Percentiles rank a stretch among this genome's conserved stretches.
Evolutionary conservation across 192 early-diverging fungal genomes (phyloP).

Genomic region (Coemansia guatemalensis): DNA sequence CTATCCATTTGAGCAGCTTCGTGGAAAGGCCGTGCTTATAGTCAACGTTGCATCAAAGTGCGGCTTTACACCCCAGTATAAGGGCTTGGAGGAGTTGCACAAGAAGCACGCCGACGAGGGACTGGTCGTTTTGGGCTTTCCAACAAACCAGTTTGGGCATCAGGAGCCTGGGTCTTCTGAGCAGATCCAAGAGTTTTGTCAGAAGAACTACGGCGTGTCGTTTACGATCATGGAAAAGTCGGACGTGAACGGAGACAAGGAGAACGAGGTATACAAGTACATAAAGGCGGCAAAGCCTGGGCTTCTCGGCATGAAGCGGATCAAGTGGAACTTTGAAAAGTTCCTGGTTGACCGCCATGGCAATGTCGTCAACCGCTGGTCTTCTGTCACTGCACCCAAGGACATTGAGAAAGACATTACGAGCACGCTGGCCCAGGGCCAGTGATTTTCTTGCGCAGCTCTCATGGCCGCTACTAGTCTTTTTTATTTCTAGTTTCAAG

Average conservation of each 20-base stretch:
- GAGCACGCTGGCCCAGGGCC: constrained; percentile 23
- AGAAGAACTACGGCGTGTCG: constrained; percentile 70
- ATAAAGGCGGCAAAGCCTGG: constrained; percentile 60
- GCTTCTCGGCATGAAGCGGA: constrained; percentile 53
- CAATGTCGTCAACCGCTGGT: constrained; percentile 63
- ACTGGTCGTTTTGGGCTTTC: constrained; percentile 86
- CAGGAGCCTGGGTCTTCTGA: constrained; percentile 62
- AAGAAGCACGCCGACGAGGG: constrained; percentile 66
- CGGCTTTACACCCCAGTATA: constrained; percentile 82
- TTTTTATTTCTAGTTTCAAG: constrained; percentile 2
- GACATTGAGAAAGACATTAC: constrained; percentile 61
- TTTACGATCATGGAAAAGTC: constrained; percentile 91
- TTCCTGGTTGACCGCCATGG: constrained; percentile 72
- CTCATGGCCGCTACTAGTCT: constrained; percentile 2
- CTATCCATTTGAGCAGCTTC: constrained; percentile 57
- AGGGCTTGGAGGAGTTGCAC: constrained; percentile 67
- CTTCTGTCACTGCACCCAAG: constrained; percentile 63
- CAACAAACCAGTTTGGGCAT: constrained; percentile 82
- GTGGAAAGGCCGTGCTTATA: constrained; percentile 77
- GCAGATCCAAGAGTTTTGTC: constrained; percentile 57
- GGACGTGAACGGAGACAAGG: constrained; percentile 76
- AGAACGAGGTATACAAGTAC: constrained; percentile 62
- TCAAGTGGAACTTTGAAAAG: constrained; percentile 91
- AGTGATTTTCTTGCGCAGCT: neutral
- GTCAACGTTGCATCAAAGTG: constrained; percentile 94